These are phyloP conservation scores for Quercus berberidifolia DNA, from an alignment of 306 rosid species.

Conservation along the genomic window DNA sequence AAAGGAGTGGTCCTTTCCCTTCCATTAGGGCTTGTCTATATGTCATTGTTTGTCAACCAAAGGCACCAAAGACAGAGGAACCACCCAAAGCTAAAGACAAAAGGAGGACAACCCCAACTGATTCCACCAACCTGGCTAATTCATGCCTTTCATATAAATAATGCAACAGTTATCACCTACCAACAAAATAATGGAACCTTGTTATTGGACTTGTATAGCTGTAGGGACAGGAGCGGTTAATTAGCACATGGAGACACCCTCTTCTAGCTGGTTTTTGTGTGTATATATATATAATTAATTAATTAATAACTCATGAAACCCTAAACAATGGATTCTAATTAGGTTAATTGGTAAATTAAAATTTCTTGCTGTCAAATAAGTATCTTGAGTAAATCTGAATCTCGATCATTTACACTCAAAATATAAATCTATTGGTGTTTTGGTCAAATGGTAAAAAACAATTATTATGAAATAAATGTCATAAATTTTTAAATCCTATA, in stretches of 20 bases:
- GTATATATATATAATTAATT: neutral
- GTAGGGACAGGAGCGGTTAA: conserved; percentile 36
- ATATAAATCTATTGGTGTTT: too few species aligned
- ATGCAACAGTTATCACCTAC: neutral
- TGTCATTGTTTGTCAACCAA: conserved; percentile 60
- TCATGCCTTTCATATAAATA: conserved; percentile 23
- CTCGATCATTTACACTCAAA: too few species aligned
- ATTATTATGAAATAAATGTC: too few species aligned
- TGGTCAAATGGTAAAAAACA: too few species aligned
- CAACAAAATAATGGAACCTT: conserved; percentile 12
- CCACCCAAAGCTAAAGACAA: conserved; percentile 80
- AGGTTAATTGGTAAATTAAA: too few species aligned
- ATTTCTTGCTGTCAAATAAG: too few species aligned
- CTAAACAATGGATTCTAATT: neutral
- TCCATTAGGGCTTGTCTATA: conserved; percentile 42
- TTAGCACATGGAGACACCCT: conserved; percentile 51
- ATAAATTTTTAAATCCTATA: too few species aligned
- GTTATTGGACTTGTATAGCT: conserved; percentile 25
- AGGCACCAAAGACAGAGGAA: conserved; percentile 57
- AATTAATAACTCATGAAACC: conserved; percentile 4
- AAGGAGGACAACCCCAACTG: conserved; percentile 46
- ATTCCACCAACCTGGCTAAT: conserved; percentile 62
- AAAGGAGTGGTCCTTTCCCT: conserved; percentile 54
- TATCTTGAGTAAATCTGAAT: too few species aligned
- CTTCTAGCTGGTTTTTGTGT: conserved; percentile 21